phyloP scores from a whole-genome alignment of 257 asterid species.

The Nicotiana noctiflora region DNA sequence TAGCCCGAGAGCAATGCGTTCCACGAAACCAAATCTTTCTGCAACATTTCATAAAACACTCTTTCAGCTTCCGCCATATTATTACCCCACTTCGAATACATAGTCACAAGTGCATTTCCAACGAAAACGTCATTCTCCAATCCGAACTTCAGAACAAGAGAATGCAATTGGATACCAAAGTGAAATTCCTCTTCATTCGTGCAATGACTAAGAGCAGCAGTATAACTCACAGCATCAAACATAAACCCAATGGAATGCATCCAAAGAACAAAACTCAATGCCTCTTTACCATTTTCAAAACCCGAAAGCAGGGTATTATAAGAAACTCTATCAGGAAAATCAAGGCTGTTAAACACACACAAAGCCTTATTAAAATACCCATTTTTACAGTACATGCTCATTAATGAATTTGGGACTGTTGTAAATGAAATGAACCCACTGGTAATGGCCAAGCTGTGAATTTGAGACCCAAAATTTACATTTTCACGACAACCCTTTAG shows the following conservation, averaged over 20 bases:
- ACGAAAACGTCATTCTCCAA: constrained; percentile 45
- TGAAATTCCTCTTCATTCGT: constrained; percentile 40
- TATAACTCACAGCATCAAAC: constrained; percentile 67
- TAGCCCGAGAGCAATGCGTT: constrained; percentile 81
- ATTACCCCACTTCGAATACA: constrained; percentile 65
- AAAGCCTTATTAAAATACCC: constrained; percentile 37
- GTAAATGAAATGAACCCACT: constrained; percentile 35
- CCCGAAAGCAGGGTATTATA: constrained; percentile 78
- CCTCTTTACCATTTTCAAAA: constrained; percentile 43
- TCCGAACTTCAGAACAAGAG: constrained; percentile 45
- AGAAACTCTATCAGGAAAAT: constrained; percentile 70
- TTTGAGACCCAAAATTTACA: constrained; percentile 44
- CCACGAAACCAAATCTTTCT: constrained; percentile 83
- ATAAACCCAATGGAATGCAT: constrained; percentile 51
- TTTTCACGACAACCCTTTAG: constrained; percentile 57
- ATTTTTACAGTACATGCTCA: constrained; percentile 73
- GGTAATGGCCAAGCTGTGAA: constrained; percentile 54
- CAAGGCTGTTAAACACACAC: constrained; percentile 36
- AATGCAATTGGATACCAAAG: constrained; percentile 61
- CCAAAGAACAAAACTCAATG: constrained; percentile 44
- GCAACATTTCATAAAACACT: constrained; percentile 47
- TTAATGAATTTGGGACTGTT: constrained; percentile 71
- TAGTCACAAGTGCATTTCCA: constrained; percentile 70
- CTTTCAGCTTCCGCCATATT: constrained; percentile 45
- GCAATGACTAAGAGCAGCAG: constrained; percentile 61